Percentiles rank a stretch among this genome's conserved stretches.
Conservation (phyloP, 2,329 filamentous ascomycete species). For the Trichophyton equinum region DNA sequence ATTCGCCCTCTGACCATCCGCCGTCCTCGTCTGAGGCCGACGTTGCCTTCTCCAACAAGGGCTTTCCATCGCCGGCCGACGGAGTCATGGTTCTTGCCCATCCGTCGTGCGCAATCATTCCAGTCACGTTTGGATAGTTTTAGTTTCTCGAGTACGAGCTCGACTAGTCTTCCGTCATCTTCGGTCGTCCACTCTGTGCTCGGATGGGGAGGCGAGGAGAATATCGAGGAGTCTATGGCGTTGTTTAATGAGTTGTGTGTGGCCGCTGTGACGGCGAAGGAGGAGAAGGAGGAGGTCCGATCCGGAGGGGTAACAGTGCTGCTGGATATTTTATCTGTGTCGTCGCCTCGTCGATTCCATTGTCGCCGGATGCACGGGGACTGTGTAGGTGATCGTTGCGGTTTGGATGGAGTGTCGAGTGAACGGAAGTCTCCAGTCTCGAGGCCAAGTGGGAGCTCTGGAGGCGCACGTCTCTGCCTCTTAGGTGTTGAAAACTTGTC, state of each 20-base stretch:
- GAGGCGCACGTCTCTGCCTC: constrained; percentile 30
- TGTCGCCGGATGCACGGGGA: constrained; percentile 15
- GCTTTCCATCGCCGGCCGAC: constrained; percentile 32
- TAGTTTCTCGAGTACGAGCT: constrained; percentile 34
- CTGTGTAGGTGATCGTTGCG: constrained; percentile 20
- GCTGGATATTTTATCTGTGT: constrained; percentile 10
- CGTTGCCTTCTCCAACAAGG: constrained; percentile 32
- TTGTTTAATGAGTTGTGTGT: constrained; percentile 1
- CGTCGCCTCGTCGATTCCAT: constrained; percentile 9
- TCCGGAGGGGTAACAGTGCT: neutral
- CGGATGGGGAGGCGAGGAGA: constrained; percentile 5
- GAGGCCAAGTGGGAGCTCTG: constrained; percentile 34
- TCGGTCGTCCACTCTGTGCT: constrained; percentile 26
- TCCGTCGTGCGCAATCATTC: constrained; percentile 33
- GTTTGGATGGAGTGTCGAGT: constrained; percentile 18
- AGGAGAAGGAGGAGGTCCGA: neutral
- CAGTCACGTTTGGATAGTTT: constrained; percentile 33
- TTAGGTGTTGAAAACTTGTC: constrained; percentile 34
- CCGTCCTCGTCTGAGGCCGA: constrained; percentile 27
- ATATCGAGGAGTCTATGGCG: neutral
- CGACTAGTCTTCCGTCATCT: constrained; percentile 32
- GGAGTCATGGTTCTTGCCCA: constrained; percentile 31
- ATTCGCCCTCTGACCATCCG: constrained; percentile 19
- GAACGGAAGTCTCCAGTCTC: constrained; percentile 33
- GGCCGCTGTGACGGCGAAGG: neutral